Conservation (phyloP, 2,329 filamentous ascomycete species). For the Pseudonectria foliicola region DNA sequence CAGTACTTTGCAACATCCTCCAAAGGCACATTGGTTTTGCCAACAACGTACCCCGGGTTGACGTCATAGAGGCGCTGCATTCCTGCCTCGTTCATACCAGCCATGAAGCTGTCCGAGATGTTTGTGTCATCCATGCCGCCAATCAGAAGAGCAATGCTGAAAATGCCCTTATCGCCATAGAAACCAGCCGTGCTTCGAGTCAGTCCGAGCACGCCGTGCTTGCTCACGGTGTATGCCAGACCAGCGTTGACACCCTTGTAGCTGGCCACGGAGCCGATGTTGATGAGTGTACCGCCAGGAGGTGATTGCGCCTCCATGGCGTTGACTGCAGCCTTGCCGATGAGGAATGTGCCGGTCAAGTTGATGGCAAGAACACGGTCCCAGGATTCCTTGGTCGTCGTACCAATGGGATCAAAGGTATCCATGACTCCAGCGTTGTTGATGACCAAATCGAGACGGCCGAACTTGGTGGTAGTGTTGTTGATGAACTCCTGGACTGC, state of each 20-base stretch:
- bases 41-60: conserved; percentile 21
- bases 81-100: conserved; percentile 25
- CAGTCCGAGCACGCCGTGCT: conserved; percentile 44
- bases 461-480: conserved; percentile 9
- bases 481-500: conserved; percentile 13
- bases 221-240: conserved; percentile 43
- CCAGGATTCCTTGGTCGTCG: conserved; percentile 38
- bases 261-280: conserved; percentile 41
- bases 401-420: conserved; percentile 43
- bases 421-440: conserved; percentile 53
- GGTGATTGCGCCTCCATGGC: conserved; percentile 8
- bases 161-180: conserved; percentile 47
- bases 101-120: conserved; percentile 35
- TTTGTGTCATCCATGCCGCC: conserved; percentile 49
- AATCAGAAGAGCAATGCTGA: conserved; percentile 38
- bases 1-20: conserved; percentile 32
- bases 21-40: conserved; percentile 21
- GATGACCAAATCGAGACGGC: conserved; percentile 40
- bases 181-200: conserved; percentile 49
- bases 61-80: conserved; percentile 19
- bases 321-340: conserved; percentile 42
- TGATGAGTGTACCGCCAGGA: conserved; percentile 41
- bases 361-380: conserved; percentile 48
- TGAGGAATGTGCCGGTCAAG: conserved; percentile 45
- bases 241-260: conserved; percentile 32